Base-by-base conservation (phyloP, 176 grass and related monocot genomes). In the bread wheat (Triticum aestivum) region DNA sequence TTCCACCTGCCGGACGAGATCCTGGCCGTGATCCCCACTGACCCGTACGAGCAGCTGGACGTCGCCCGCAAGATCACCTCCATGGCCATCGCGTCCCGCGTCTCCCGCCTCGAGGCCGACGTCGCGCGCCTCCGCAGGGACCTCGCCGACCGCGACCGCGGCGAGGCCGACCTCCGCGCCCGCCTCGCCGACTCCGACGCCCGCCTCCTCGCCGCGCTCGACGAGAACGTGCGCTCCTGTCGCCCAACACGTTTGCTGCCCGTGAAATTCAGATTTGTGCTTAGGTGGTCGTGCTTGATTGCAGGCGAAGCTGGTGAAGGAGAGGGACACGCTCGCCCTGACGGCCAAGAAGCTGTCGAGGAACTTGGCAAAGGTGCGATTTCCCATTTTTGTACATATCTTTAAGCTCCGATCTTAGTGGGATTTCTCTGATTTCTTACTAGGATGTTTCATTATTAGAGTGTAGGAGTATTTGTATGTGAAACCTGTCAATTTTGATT, bases 41-140 rank as follows among this genome's bases (percentile, higher is more conserved):
- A 98, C 81, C 97, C 97, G 79, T 98, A 98, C 82, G 97, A 94
- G 88, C 97, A 94, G 90, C 94, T 96, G 42, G 97, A 99, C 82
- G 59, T 99, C 47, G 97, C 97, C 42, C 88, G 94, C 70, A 95
- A 95, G 94, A 99, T 99, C 92, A 96, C 97, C 44, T 96, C 97
- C 83, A 92, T 99, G 97, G 97, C 97, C 79, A 91, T 99, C 79
- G 51, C 90, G 51, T 99, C 94, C 41, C 97, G 94, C 75, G 94
- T 99, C 75, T 91, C 90, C 75, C 80, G 79, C 33, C 90, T 99
- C 29, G 97, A 99, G 84, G 91, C 79, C 9, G 97, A 96, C 75
- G 85, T 88, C 18, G 88, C 70, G 20, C 89, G 85, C 65, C 88
- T 99, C 77, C 83, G 90, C 59, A 80, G 90, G 3, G 87, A 93